Base-by-base conservation (phyloP, 495 filamentous ascomycete species). In the Aspergillus olivimuriae region DNA sequence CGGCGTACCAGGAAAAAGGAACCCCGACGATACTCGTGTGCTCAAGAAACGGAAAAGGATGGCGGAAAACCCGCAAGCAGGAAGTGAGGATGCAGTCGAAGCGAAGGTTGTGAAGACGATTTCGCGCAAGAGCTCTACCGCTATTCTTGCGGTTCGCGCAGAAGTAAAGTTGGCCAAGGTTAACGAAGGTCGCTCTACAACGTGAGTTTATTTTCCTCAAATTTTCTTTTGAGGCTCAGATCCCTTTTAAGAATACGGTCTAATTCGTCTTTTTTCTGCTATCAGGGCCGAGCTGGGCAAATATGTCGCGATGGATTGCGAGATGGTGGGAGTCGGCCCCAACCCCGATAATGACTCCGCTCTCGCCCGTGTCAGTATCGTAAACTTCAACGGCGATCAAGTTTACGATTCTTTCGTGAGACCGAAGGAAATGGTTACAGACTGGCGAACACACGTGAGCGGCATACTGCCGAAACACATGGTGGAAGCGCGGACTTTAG, bases 251-350 rank as follows among this genome's bases (percentile, higher is more conserved):
- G n/a, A n/a, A n/a, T n/a, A n/a, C n/a, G n/a, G n/a, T n/a, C n/a
- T n/a, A n/a, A n/a, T n/a, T 24, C 7, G 17, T 45, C 20, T 58
- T 55, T 37, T 58, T 38, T 17, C 8, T 20, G 2, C 14, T 20
- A n/a, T n/a, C 43, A 73, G 70, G 22, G 61, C 56, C 12, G 77
- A 84, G 34, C 57, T 84, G 34, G 90, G 89, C 39, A 92, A 88
- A 74, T 97, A 92, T 56, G 61, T 98, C 34, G 84, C 87, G 24
- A 76, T 98, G 34, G 94, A 98, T 69, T 97, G 92, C 64, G 92
- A 98, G 68, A 98, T 98, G 92, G 91, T 98, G 14, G 92, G 92
- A 30, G 79, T 89, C 9, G 88, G 88, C 2, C 79, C 83, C 1
- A 72, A 75, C 24, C 74, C 73, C 3, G 80, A 83, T 31, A 60